Evolutionary conservation across 768 basidiomycete genomes (phyloP), one percentile per base, ranked within the genome.

Genomic region (Boletus subparvulus): DNA sequence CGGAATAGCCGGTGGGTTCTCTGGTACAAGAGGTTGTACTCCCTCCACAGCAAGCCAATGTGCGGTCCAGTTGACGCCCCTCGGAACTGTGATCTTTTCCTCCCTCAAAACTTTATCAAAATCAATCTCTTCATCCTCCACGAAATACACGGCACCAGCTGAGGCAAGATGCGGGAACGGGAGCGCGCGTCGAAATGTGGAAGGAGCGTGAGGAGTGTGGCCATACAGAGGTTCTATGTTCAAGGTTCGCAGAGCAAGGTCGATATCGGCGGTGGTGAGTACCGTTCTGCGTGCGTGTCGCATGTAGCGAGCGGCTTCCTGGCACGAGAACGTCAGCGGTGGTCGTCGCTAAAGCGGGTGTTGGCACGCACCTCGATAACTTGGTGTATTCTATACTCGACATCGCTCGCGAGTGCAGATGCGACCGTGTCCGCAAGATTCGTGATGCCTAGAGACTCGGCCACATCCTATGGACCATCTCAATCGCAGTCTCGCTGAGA

Each of bases 41-140:
- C 97, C 97, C 65, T 99, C 97, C 39, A 99, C 94, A 1, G 95
- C 95, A 33, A 99, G 80, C 97, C 97, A 99, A 69, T 99, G 97
- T 3, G 97, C 95, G 0, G 87, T 89, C 88, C 92, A 95, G 62
- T 80, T 85, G 53, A 91, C 86, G 41, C 87, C 88, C 63, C 88
- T 86, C 0, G 93, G 92, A 9, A 94, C 74, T 2, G 82, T 78
- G 36, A 94, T 86, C 71, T 94, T 89, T 70, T 93, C 92, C 65
- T 92, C 90, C 52, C 90, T 83, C 41, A 98, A 74, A 11, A 94
- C 86, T 51, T 87, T 91, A 68, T 95, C 92, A 65, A 99, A 94
- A 73, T 98, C 97, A 47, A 99, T 88, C 73, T 98, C 97, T 63
- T 98, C 94, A 68, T 99, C 97, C 58, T 97, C 93, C 17, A 96